Evolutionary conservation across 371 early-diverging fungal species (phyloP), one percentile per base, ranked within the genome.

Genomic region (Umbelopsis sp.): DNA sequence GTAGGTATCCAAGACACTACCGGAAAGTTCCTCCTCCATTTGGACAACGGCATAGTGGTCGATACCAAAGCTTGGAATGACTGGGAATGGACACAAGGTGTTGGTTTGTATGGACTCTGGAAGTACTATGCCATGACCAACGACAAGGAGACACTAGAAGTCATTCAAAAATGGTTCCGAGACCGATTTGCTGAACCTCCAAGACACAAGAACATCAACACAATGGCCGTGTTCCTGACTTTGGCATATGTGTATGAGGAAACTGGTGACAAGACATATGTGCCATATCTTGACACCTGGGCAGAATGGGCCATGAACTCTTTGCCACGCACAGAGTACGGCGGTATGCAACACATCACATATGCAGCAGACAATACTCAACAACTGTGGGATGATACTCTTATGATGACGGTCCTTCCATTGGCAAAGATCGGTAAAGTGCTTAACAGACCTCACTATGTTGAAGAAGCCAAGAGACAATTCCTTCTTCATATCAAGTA

Each of bases 1-100:
- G 69, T 71, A 9, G 66, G 63, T n/a, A 69, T 74, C 44, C 62
- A 70, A 53, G 74, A 74, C 22, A 68, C 46, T 1, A 53, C 69
- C 11, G 74, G 74, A 16, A 71, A 70, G 46, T 74, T 74, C 37
- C 46, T 74, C 7, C 48, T 74, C 12, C 63, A 65, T 18, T 53
- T 74, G 2, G 71, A 70, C 1, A 71, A 74, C 44, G 74, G 74
- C 12, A 68, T 62, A 3, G 46, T 74, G 12, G 68, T 71, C 3
- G 74, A 74, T 41, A 74, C 74, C 35, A 74, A 74, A 52, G 69
- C 71, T 22, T 74, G 74, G 74, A 68, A 74, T 25, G 74, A 74
- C 38, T 74, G 74, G 74, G 74, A 74, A 62, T 74, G 74, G 74
- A 74, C 74, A 14, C 74, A 74, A 45, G 74, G 74, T 32, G 67